A percentile compares a stretch with the other conserved stretches of the same genome.
These are phyloP conservation scores for Thermothielavioides terrestris DNA, from an alignment of 495 filamentous ascomycete species.

Conservation along the genomic window DNA sequence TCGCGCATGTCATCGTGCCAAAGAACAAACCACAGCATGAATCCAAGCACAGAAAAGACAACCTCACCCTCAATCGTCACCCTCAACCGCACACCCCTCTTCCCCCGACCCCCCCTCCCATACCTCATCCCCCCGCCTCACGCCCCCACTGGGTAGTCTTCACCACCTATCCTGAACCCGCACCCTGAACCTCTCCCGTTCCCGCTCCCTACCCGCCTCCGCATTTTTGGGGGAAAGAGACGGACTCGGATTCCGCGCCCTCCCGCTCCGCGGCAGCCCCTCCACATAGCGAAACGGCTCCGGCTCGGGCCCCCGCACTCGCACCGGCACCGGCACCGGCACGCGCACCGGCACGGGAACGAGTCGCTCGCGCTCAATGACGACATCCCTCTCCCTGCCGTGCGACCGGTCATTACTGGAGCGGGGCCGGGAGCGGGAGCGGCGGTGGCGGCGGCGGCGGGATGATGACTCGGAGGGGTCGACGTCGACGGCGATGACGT, in stretches of 20 bases:
- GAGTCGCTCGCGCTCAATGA: slow-evolving; percentile 41
- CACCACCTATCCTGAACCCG: slow-evolving; percentile 11
- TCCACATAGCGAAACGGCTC: slow-evolving; percentile 44
- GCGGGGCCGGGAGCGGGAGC: slow-evolving; percentile 16
- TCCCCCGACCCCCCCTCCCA: neutral
- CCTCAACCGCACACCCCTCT: neutral
- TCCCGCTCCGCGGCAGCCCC: slow-evolving; percentile 18
- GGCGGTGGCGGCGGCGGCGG: slow-evolving; percentile 4
- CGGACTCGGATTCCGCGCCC: neutral
- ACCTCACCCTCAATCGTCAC: too few species aligned
- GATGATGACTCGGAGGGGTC: slow-evolving; percentile 27
- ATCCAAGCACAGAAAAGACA: too few species aligned
- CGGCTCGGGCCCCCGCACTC: slow-evolving; percentile 24
- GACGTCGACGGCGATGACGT: slow-evolving; percentile 46
- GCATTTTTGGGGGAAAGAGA: neutral
- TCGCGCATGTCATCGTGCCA: too few species aligned
- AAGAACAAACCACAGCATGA: too few species aligned
- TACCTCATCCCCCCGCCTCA: neutral
- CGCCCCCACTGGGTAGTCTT: neutral
- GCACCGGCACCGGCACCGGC: slow-evolving; percentile 22
- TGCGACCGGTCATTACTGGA: slow-evolving; percentile 20
- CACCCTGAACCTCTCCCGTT: slow-evolving; percentile 6
- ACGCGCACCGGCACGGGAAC: slow-evolving; percentile 32
- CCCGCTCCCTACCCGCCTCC: slow-evolving; percentile 2
- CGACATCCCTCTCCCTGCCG: slow-evolving; percentile 36